These are phyloP conservation scores for Protea cynaroides DNA, from an alignment of 164 flowering plant species.

Conservation along the genomic window DNA sequence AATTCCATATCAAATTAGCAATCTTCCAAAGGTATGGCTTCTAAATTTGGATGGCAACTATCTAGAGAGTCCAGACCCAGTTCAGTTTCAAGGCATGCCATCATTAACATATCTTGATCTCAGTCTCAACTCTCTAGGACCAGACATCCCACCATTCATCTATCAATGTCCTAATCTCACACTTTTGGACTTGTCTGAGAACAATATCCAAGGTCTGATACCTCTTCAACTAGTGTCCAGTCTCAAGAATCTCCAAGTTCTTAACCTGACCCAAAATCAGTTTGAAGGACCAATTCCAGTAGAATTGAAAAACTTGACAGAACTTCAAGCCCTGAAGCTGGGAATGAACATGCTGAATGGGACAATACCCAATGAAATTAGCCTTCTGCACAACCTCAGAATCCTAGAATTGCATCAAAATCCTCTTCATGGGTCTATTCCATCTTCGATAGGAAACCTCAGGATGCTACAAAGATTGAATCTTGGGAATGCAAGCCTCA, in stretches of 20 bases:
- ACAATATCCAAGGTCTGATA: conserved; percentile 13
- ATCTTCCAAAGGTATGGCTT: conserved; percentile 18
- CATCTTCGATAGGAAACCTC: conserved; percentile 22
- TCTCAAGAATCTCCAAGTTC: conserved; percentile 15
- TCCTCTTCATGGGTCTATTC: conserved; percentile 19
- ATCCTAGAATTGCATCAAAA: conserved; percentile 18
- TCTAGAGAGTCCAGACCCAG: conserved; percentile 17
- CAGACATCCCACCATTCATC: conserved; percentile 22
- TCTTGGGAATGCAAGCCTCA: conserved; percentile 11
- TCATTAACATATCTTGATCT: conserved; percentile 18
- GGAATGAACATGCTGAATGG: conserved; percentile 19
- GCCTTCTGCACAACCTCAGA: conserved; percentile 20
- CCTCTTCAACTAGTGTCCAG: conserved; percentile 8
- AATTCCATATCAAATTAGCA: conserved; percentile 24
- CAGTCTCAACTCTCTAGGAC: conserved; percentile 6
- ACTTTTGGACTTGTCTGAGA: conserved; percentile 14
- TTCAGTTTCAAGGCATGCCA: conserved; percentile 13
- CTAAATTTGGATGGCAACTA: conserved; percentile 18
- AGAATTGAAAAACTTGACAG: conserved; percentile 7
- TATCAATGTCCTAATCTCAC: conserved; percentile 15
- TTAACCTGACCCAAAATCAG: conserved; percentile 13
- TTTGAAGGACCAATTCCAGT: conserved; percentile 16
- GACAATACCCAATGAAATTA: conserved; percentile 16
- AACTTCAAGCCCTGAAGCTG: conserved; percentile 12
- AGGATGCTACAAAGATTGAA: conserved; percentile 16